These are phyloP conservation scores for Paecilomyces sp. DNA, from an alignment of 2,329 filamentous ascomycete genomes.

Conservation along the genomic window DNA sequence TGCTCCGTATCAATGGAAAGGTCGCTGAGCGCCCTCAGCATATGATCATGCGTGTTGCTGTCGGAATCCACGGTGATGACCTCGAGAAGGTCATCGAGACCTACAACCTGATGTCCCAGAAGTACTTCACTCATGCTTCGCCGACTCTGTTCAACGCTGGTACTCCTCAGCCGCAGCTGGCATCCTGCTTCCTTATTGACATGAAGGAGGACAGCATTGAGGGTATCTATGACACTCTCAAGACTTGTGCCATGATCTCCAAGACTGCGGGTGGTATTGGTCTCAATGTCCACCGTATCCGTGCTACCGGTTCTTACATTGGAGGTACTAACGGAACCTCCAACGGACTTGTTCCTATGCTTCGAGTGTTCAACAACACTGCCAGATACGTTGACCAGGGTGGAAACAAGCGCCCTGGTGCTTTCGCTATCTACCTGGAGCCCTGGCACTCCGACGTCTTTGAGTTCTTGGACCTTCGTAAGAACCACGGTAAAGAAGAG, in stretches of 20 bases:
- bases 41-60: slow-evolving; percentile 99
- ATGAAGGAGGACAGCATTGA: slow-evolving; percentile 99
- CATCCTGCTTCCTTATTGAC: slow-evolving; percentile 97
- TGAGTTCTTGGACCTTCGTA: slow-evolving; percentile 92
- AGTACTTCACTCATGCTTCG: slow-evolving; percentile 97
- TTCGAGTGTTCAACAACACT: slow-evolving; percentile 98
- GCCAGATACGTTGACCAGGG: slow-evolving; percentile 98
- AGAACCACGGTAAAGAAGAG: slow-evolving; percentile 99
- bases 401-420: slow-evolving; percentile 97
- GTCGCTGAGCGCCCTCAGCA: slow-evolving; percentile 96
- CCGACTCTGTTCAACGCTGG: slow-evolving; percentile 97
- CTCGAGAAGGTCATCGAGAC: slow-evolving; percentile 94
- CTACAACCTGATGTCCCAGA: slow-evolving; percentile 98
- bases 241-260: slow-evolving; percentile 99
- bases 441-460: slow-evolving; percentile 98
- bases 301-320: slow-evolving; percentile 96
- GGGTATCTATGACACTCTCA: slow-evolving; percentile 97
- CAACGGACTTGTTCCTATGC: slow-evolving; percentile 95
- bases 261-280: slow-evolving; percentile 99
- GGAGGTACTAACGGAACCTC: slow-evolving; percentile 96
- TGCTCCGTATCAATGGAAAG: slow-evolving; percentile 90
- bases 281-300: slow-evolving; percentile 92
- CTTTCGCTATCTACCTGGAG: slow-evolving; percentile 98
- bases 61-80: slow-evolving; percentile 92
- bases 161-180: slow-evolving; percentile 88